phyloP scores from a whole-genome alignment of 2,329 filamentous ascomycete genomes.

The Hypoxylon sp. region DNA sequence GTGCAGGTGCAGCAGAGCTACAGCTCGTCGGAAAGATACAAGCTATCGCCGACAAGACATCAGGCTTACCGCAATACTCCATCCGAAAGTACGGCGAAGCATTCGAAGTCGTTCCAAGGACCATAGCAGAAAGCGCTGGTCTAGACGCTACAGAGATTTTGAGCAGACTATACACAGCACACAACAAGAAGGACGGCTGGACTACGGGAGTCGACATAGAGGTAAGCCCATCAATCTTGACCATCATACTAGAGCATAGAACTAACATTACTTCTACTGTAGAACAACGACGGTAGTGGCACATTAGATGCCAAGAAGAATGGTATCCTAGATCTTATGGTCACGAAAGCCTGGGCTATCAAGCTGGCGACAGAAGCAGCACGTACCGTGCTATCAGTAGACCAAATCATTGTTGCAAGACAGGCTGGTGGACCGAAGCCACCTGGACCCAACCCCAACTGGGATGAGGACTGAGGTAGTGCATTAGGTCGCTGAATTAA shows the following conservation, averaged over 20 bases:
- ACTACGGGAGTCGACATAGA: slow-evolving; percentile 95
- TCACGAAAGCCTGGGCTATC: slow-evolving; percentile 96
- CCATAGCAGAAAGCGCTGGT: slow-evolving; percentile 93
- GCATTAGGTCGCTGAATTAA: slow-evolving; percentile 26
- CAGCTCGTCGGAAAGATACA: slow-evolving; percentile 94
- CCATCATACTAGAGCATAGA: slow-evolving; percentile 13
- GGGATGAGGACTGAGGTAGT: slow-evolving; percentile 70
- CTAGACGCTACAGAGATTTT: slow-evolving; percentile 98
- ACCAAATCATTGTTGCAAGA: slow-evolving; percentile 98
- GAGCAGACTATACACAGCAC: slow-evolving; percentile 91
- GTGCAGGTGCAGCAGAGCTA: slow-evolving; percentile 94
- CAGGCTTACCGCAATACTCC: slow-evolving; percentile 93
- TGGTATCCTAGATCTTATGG: slow-evolving; percentile 91
- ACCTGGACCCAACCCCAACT: slow-evolving; percentile 89
- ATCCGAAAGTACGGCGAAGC: slow-evolving; percentile 98
- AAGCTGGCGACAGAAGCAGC: slow-evolving; percentile 96
- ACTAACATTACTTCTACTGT: slow-evolving; percentile 38
- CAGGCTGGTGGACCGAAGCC: slow-evolving; percentile 98
- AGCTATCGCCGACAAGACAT: slow-evolving; percentile 90
- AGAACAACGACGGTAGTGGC: slow-evolving; percentile 84
- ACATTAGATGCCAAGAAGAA: slow-evolving; percentile 88
- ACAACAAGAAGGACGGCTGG: slow-evolving; percentile 90
- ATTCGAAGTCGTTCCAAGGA: slow-evolving; percentile 96
- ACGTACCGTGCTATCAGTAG: slow-evolving; percentile 92
- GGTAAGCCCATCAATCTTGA: slow-evolving; percentile 58